Evolutionary conservation across 1,284 basidiomycete species (phyloP).

Genomic region (Rhizoctonia solani): DNA sequence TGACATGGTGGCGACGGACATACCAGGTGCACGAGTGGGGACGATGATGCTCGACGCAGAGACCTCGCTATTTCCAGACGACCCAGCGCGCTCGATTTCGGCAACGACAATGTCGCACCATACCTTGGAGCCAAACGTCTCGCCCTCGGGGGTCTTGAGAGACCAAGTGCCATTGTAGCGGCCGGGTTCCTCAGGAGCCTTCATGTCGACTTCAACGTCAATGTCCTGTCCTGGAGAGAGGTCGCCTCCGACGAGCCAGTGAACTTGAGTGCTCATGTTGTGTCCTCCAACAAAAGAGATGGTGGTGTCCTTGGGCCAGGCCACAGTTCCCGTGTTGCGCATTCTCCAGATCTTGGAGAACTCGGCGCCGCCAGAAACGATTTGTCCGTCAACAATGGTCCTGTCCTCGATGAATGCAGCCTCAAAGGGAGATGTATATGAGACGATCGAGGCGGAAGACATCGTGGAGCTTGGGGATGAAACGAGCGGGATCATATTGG

Average conservation of each 20-base stretch:
- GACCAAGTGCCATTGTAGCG: slow-evolving; percentile 77
- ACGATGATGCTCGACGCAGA: slow-evolving; percentile 30
- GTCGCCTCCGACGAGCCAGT: slow-evolving; percentile 51
- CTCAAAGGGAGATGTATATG: slow-evolving; percentile 44
- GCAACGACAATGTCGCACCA: slow-evolving; percentile 38
- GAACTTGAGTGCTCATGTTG: slow-evolving; percentile 49
- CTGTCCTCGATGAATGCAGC: slow-evolving; percentile 68
- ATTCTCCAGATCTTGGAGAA: slow-evolving; percentile 83
- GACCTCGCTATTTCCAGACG: slow-evolving; percentile 28
- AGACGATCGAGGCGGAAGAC: not conserved
- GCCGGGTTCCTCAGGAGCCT: slow-evolving; percentile 75
- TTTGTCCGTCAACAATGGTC: slow-evolving; percentile 73
- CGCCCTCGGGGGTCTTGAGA: slow-evolving; percentile 60
- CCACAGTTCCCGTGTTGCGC: slow-evolving; percentile 60
- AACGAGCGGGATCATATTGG: slow-evolving; percentile 1
- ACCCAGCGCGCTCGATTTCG: slow-evolving; percentile 24
- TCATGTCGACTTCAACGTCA: slow-evolving; percentile 73
- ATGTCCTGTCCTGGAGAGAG: slow-evolving; percentile 60
- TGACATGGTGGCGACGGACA: not conserved
- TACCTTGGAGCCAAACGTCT: slow-evolving; percentile 65
- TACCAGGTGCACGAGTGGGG: slow-evolving; percentile 11
- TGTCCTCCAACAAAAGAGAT: slow-evolving; percentile 71
- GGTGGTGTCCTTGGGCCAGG: slow-evolving; percentile 71
- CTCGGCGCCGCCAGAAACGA: slow-evolving; percentile 79
- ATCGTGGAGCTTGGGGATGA: not conserved